Evolutionary conservation across 225 moss, liverwort and hornwort genomes (phyloP), one percentile per base, ranked within the genome.

Genomic region (Pseudisothecium myosuroides): DNA sequence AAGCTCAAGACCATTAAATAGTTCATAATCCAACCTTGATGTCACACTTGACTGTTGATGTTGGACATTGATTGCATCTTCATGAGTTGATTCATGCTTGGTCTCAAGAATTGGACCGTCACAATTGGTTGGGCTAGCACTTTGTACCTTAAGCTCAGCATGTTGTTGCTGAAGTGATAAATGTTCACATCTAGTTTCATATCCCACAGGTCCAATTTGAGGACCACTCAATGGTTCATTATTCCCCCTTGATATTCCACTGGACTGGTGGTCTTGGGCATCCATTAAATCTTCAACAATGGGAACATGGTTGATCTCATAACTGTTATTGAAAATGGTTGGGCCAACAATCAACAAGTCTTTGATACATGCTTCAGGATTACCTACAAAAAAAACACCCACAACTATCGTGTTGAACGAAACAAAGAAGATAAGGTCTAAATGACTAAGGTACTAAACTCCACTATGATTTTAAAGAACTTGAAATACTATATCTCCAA

Each of bases 291-390:
- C 41, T 45, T 73, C 28, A 28, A 17, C 6, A 73, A 3, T 28
- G 2, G 17, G 45, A 15, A 17, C 17, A 73, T 28, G 17, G 17
- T 17, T 29, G 11, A 73, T 29, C 6, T 45, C 73, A 73, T 2
- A 45, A 73, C 73, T 6, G 29, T 28, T 29, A 45, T 11, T 28
- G 2, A 12, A 45, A 73, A 10, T 10, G 29, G 17, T 28, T 29
- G 72, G 43, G 17, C 1, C 0, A 14, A 4, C 1, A 22, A 1
- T 23, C 4, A 3, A 0, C 29, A 47, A 2, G 0, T 29, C 45
- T 45, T 45, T 4, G 2, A 17, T 45, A 6, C 2, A 17, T 2
- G 3, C 10, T 10, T 17, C 3, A 0, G 1, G 45, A 45, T 45
- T 2, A 74, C 18, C 73, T 74, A 6, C 0, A 73, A 2, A 74